Conservation (phyloP, 805 yeast genomes). For the Torulaspora franciscae region DNA sequence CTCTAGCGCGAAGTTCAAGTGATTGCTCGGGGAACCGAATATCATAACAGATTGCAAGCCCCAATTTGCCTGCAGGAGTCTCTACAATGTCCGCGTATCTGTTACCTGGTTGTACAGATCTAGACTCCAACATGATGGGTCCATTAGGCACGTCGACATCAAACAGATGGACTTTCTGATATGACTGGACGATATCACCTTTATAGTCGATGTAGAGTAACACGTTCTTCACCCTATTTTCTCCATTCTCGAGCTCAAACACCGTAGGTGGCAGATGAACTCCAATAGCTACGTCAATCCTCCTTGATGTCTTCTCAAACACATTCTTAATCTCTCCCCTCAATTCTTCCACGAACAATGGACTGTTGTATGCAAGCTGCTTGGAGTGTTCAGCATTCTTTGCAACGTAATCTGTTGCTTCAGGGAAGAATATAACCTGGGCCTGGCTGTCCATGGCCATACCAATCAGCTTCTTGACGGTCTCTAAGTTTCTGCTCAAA, state of each 20-base stretch:
- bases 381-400: constrained; percentile 61
- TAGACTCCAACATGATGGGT: constrained; percentile 71
- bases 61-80: constrained; percentile 59
- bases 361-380: constrained; percentile 49
- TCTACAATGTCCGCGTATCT: constrained; percentile 49
- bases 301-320: constrained; percentile 35
- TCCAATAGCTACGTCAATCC: constrained; percentile 73
- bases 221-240: constrained; percentile 59
- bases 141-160: constrained; percentile 81
- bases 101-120: constrained; percentile 76
- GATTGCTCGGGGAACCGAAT: constrained; percentile 83
- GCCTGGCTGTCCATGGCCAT: constrained; percentile 60
- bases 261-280: constrained; percentile 71
- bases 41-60: constrained; percentile 78
- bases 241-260: constrained; percentile 16
- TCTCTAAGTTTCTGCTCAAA: constrained; percentile 52
- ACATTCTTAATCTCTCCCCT: constrained; percentile 44
- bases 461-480: constrained; percentile 55
- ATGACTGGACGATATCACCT: constrained; percentile 64
- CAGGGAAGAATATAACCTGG: constrained; percentile 77
- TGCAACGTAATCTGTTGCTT: constrained; percentile 87
- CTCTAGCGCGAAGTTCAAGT: constrained; percentile 52
- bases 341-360: constrained; percentile 41
- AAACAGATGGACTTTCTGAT: constrained; percentile 84
- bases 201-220: constrained; percentile 60